phyloP scores from a whole-genome alignment of 208 protist genomes.

The Trypanosoma brucei region DNA sequence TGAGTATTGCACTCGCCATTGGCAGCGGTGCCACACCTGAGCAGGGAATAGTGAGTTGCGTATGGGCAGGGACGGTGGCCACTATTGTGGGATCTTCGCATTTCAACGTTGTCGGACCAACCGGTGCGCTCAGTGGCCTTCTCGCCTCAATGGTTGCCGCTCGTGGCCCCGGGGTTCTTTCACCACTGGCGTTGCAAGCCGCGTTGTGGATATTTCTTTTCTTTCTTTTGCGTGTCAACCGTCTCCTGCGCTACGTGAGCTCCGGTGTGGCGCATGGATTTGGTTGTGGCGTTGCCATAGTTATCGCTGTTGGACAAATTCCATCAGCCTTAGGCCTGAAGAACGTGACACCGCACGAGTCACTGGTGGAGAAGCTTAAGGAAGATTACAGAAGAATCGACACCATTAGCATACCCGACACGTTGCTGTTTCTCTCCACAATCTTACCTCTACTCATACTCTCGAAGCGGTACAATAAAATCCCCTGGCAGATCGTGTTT shows the following conservation, averaged over 20 bases:
- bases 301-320: slow-evolving; percentile 31
- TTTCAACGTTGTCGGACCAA: slow-evolving; percentile 32
- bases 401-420: slow-evolving; percentile 21
- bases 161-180: slow-evolving; percentile 14
- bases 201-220: slow-evolving; percentile 29
- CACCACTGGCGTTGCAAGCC: slow-evolving; percentile 22
- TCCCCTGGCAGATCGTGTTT: slow-evolving; percentile 30
- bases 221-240: slow-evolving; percentile 24
- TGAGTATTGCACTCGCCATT: slow-evolving; percentile 31
- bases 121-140: slow-evolving; percentile 26
- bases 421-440: slow-evolving; percentile 23
- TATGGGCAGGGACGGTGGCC: slow-evolving; percentile 24
- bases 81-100: slow-evolving; percentile 23
- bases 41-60: slow-evolving; percentile 28
- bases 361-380: slow-evolving; percentile 21
- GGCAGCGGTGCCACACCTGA: slow-evolving; percentile 24
- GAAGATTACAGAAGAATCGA: slow-evolving; percentile 15
- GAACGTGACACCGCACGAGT: slow-evolving; percentile 15
- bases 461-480: slow-evolving; percentile 20
- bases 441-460: slow-evolving; percentile 22
- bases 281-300: slow-evolving; percentile 24
- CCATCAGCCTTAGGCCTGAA: slow-evolving; percentile 24
- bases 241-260: slow-evolving; percentile 24
- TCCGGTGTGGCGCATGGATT: slow-evolving; percentile 32
- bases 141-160: slow-evolving; percentile 22